Evolutionary conservation across 176 grass and related monocot species (phyloP).

Genomic region (bread wheat (Triticum aestivum)): DNA sequence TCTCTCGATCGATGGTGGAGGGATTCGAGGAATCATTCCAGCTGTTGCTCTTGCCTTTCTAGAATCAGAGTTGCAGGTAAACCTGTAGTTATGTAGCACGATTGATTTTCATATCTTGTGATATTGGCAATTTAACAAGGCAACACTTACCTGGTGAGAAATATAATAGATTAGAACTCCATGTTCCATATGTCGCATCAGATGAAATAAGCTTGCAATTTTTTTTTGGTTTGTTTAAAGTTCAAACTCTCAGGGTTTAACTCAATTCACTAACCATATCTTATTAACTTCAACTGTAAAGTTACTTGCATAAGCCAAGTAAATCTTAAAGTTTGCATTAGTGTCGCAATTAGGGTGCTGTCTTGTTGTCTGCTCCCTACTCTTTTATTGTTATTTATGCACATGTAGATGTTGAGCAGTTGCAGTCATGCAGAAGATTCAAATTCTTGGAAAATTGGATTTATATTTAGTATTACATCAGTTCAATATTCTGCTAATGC

Average conservation of each 20-base stretch:
- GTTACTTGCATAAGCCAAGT: slow-evolving; percentile 8
- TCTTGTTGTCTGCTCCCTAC: background rate
- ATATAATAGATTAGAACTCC: slow-evolving; percentile 9
- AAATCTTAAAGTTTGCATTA: slow-evolving; percentile 12
- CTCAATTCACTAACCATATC: background rate
- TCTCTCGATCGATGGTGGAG: slow-evolving; percentile 85
- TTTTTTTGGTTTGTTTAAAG: slow-evolving; percentile 26
- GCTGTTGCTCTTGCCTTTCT: slow-evolving; percentile 71
- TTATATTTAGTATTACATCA: background rate
- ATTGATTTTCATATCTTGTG: slow-evolving; percentile 17
- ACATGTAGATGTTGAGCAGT: background rate
- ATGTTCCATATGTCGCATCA: background rate
- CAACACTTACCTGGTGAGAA: background rate
- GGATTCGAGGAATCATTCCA: slow-evolving; percentile 87
- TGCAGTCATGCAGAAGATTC: background rate
- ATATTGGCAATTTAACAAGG: slow-evolving; percentile 16
- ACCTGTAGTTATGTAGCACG: slow-evolving; percentile 5
- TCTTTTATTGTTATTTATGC: background rate
- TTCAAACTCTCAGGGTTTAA: background rate
- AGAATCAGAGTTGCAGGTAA: slow-evolving; percentile 90
- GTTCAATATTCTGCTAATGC: slow-evolving; percentile 7
- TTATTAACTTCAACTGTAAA: slow-evolving; percentile 10
- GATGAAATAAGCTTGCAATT: background rate
- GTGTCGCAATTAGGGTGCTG: background rate
- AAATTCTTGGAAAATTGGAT: background rate